These are phyloP conservation scores for Panicum hallii DNA, from an alignment of 202 grass and related monocot genomes.

Conservation along the genomic window DNA sequence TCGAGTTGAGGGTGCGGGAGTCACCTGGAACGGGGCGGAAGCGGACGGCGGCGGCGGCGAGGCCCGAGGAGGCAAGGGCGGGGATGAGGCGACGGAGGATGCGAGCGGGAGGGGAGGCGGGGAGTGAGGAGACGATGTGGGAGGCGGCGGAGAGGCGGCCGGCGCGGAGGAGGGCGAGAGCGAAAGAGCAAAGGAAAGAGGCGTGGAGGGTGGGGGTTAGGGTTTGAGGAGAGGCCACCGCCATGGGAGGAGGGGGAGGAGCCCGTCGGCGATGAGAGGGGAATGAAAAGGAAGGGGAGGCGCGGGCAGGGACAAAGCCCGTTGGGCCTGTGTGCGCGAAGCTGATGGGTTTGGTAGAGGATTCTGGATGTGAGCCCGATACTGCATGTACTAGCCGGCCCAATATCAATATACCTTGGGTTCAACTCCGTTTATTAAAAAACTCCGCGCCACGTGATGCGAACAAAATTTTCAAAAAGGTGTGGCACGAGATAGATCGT, in stretches of 20 bases:
- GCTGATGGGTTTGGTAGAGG: not conserved
- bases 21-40: constrained; percentile 56
- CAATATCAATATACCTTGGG: no score
- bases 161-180: constrained; percentile 67
- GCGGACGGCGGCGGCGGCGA: constrained; percentile 59
- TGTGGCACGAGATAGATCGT: no score
- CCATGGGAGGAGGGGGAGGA: not conserved
- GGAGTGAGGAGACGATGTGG: constrained; percentile 52
- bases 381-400: no score
- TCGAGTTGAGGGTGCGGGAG: constrained; percentile 64
- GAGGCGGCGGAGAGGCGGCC: constrained; percentile 57
- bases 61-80: constrained; percentile 67
- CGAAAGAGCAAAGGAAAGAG: constrained; percentile 76
- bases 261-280: not conserved
- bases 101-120: constrained; percentile 34
- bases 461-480: no score
- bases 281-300: no score
- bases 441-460: no score
- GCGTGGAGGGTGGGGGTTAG: constrained; percentile 46
- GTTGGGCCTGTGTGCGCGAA: not conserved
- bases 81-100: constrained; percentile 74
- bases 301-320: not conserved
- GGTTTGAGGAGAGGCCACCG: constrained; percentile 3
- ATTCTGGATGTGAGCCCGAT: no score
- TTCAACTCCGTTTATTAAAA: no score